Conservation (phyloP, 2,329 filamentous ascomycete genomes). For the Ophiocordyceps camponoti-rufipedis region DNA sequence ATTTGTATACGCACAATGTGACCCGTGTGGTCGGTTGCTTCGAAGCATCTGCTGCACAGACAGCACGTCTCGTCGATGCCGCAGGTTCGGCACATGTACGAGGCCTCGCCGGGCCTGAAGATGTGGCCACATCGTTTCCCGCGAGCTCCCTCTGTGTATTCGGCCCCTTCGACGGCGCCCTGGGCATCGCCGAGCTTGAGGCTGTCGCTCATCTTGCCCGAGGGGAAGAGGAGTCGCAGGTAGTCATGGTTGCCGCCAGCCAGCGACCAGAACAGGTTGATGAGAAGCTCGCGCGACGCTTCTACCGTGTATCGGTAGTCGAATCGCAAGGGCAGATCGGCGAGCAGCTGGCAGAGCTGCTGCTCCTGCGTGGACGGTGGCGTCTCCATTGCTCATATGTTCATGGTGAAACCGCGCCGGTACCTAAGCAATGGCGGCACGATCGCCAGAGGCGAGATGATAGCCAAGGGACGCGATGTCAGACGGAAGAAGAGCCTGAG, state of each 20-base stretch:
- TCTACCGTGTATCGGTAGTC: slow-evolving; percentile 57
- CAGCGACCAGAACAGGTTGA: slow-evolving; percentile 73
- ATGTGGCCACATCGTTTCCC: slow-evolving; percentile 96
- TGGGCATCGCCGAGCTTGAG: slow-evolving; percentile 78
- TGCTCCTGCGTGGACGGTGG: slow-evolving; percentile 51
- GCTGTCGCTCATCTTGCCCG: slow-evolving; percentile 42
- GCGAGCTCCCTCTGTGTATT: slow-evolving; percentile 80
- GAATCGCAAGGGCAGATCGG: slow-evolving; percentile 56
- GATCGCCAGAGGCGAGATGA: background rate
- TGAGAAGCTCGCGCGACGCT: slow-evolving; percentile 54
- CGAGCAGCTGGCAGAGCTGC: slow-evolving; percentile 68
- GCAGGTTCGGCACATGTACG: slow-evolving; percentile 88
- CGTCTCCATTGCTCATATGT: slow-evolving; percentile 26
- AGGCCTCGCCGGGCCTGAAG: slow-evolving; percentile 84
- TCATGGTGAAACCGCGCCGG: slow-evolving; percentile 7
- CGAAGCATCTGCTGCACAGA: slow-evolving; percentile 84
- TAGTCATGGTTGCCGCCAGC: slow-evolving; percentile 58
- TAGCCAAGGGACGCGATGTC: background rate
- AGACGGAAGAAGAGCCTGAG: background rate
- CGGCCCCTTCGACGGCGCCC: slow-evolving; percentile 80
- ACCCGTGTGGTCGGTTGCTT: slow-evolving; percentile 83
- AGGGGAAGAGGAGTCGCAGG: slow-evolving; percentile 65
- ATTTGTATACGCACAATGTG: slow-evolving; percentile 83
- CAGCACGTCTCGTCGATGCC: slow-evolving; percentile 90
- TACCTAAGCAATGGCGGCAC: background rate